phyloP scores from a whole-genome alignment of 257 asterid species.

The Salvia miltiorrhiza region DNA sequence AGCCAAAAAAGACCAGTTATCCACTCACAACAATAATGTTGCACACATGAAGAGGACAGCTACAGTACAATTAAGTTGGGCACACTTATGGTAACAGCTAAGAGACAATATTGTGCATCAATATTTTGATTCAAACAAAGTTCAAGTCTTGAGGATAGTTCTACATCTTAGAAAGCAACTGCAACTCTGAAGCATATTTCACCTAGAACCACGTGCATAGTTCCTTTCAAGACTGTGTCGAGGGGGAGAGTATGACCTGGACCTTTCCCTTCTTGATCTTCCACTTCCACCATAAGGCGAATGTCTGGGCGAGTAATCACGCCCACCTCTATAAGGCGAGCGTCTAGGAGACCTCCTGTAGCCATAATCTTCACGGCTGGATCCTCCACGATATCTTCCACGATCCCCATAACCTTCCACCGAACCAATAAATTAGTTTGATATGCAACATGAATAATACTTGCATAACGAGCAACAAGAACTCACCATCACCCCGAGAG shows the following conservation, averaged over 20 bases:
- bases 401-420: slow-evolving; percentile 53
- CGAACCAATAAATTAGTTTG: slow-evolving; percentile 20
- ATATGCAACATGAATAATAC: not conserved
- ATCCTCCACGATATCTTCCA: slow-evolving; percentile 72
- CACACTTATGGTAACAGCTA: not conserved
- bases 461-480: not conserved
- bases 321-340: slow-evolving; percentile 56
- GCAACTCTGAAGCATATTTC: slow-evolving; percentile 24
- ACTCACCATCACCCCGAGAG: slow-evolving; percentile 78
- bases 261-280: slow-evolving; percentile 75
- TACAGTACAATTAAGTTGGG: not conserved
- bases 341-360: slow-evolving; percentile 74
- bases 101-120: slow-evolving; percentile 11
- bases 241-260: slow-evolving; percentile 83
- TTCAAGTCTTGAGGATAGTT: not conserved
- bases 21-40: not conserved
- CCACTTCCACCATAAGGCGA: slow-evolving; percentile 80
- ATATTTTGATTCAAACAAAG: not conserved
- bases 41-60: not conserved
- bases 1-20: not conserved
- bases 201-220: slow-evolving; percentile 66
- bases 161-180: not conserved
- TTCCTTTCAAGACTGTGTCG: slow-evolving; percentile 48
- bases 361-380: slow-evolving; percentile 74
- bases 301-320: slow-evolving; percentile 68